Base-by-base conservation (phyloP, 176 grass and related monocot genomes). In the Echinochloa phyllopogon region DNA sequence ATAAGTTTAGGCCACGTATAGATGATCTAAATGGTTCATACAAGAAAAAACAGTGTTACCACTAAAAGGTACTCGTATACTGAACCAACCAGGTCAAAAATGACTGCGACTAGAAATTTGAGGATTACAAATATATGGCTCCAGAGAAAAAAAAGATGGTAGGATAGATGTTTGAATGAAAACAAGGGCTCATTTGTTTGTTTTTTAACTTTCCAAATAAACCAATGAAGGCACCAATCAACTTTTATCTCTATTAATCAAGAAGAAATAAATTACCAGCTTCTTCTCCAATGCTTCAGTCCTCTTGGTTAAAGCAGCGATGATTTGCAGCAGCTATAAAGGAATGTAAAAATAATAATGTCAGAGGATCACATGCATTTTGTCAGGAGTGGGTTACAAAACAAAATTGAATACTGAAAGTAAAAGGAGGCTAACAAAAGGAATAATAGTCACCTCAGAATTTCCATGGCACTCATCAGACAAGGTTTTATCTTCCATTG, bases 231-330 rank as follows among this genome's bases (percentile, higher is more conserved):
- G 55, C 36, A 25, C 6, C 71, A 56, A 72, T 21, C 72, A 82
- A 63, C 8, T 76, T 64, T 55, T 11, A 76, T 44, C 55, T 64
- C 38, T 18, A 27, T 10, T 86, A 74, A 58, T 76, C 7, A 65
- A 72, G 72, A 90, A 82, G 52, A 65, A 76, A 82, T 29, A 11
- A 27, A 6, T 40, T 66, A 98, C 93, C 93, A 92, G 93, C 41
- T 90, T 95, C 85, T 87, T 94, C 80, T 95, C 82, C 86, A 98
- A 76, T 85, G 77, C 83, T 74, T 69, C 84, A 76, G 91, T 74
- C 68, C 56, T 93, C 85, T 75, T 48, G 36, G 65, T 51, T 83
- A 95, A 89, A 60, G 63, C 23, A 72, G 85, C 61, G 20, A 95
- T 74, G 56, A 92, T 76, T 85, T 90, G 72, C 39, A 87, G 58